Conservation (phyloP, 129 eudicot genomes). For the Rutidosis leptorrhynchoides region DNA sequence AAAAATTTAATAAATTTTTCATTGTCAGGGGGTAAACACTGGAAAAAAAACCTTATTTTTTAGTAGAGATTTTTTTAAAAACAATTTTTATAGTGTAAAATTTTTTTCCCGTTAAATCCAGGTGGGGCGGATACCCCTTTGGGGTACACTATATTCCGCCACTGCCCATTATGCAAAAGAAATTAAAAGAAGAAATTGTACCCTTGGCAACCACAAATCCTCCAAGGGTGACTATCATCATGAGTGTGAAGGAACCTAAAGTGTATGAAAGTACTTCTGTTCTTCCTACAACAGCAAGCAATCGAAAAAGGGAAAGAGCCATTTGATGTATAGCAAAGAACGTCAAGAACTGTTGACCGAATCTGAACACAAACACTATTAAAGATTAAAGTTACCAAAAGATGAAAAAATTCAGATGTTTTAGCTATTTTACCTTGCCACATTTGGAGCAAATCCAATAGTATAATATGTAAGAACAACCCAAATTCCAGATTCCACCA, state of each 20-base stretch:
- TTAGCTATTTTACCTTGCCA: constrained; percentile 24
- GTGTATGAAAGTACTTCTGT: constrained; percentile 37
- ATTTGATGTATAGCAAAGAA: constrained; percentile 41
- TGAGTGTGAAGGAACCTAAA: constrained; percentile 33
- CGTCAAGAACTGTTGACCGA: constrained; percentile 31
- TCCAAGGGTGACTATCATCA: constrained; percentile 37
- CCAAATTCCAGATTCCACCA: constrained; percentile 40
- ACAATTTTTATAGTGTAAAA: too few relatives aligned
- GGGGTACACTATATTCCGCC: too few relatives aligned
- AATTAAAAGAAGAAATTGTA: constrained; percentile 1
- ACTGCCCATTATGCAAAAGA: too few relatives aligned
- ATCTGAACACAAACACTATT: constrained; percentile 23
- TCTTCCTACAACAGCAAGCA: constrained; percentile 37
- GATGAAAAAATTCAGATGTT: background rate
- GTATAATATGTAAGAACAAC: constrained; percentile 39
- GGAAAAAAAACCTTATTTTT: too few relatives aligned
- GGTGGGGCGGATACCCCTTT: too few relatives aligned
- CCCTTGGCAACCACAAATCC: constrained; percentile 39
- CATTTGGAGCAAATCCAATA: constrained; percentile 32
- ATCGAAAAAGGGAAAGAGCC: constrained; percentile 42
- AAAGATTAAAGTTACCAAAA: background rate
- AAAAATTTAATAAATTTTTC: too few relatives aligned
- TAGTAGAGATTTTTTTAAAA: too few relatives aligned
- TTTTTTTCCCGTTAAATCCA: too few relatives aligned
- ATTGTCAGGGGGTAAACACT: too few relatives aligned